A percentile compares a stretch with the other conserved stretches of the same genome.
These are phyloP conservation scores for Quercus rubra DNA, from an alignment of 306 rosid species.

Conservation along the genomic window DNA sequence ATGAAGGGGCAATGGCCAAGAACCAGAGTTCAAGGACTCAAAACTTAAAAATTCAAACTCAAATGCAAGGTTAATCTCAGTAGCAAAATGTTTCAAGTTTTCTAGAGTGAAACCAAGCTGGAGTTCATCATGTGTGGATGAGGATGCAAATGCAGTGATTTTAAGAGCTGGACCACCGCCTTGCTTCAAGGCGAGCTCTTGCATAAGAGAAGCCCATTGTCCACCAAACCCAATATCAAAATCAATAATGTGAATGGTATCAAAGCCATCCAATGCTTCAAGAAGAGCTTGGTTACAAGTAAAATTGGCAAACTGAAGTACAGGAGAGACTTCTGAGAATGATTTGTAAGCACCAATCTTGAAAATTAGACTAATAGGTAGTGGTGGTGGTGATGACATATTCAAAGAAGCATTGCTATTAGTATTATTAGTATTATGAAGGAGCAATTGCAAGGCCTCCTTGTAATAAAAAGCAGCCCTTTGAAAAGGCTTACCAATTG, in stretches of 20 bases:
- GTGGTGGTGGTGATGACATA: slow-evolving; percentile 27
- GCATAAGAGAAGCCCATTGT: slow-evolving; percentile 94
- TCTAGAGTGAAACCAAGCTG: slow-evolving; percentile 80
- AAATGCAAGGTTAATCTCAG: slow-evolving; percentile 60
- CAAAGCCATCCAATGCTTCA: slow-evolving; percentile 71
- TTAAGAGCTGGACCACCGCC: slow-evolving; percentile 55
- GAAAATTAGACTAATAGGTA: slow-evolving; percentile 53
- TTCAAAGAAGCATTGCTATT: slow-evolving; percentile 20
- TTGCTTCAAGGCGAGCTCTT: slow-evolving; percentile 70
- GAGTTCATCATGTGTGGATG: slow-evolving; percentile 51
- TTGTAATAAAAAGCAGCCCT: slow-evolving; percentile 91
- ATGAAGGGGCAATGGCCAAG: slow-evolving; percentile 60
- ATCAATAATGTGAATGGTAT: slow-evolving; percentile 64
- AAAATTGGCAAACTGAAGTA: slow-evolving; percentile 83
- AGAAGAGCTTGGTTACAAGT: slow-evolving; percentile 86
- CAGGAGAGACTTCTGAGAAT: slow-evolving; percentile 84
- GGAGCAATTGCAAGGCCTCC: slow-evolving; percentile 76
- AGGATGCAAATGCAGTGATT: slow-evolving; percentile 71
- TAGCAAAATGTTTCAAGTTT: slow-evolving; percentile 67
- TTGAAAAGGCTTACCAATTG: slow-evolving; percentile 85
- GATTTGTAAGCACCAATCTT: slow-evolving; percentile 88
- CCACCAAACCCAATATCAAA: slow-evolving; percentile 92
- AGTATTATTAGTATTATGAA: slow-evolving; percentile 33
- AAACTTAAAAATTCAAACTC: slow-evolving; percentile 60
- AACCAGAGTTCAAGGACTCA: slow-evolving; percentile 52